Evolutionary conservation across 768 basidiomycete genomes (phyloP).

Genomic region (Arthromyces matolae): DNA sequence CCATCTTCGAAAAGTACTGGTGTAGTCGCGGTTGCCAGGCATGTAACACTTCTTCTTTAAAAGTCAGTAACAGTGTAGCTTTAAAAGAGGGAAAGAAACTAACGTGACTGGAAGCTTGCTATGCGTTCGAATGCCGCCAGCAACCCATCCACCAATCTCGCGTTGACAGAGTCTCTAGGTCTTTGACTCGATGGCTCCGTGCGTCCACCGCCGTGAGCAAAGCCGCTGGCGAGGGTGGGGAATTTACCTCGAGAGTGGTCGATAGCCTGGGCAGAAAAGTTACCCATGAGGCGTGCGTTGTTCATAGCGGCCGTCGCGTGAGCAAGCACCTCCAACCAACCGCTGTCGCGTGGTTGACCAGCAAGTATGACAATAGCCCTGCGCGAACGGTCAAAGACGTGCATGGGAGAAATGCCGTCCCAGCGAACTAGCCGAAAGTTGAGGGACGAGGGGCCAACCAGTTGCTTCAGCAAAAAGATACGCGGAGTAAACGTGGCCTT

Average conservation of each 20-base stretch:
- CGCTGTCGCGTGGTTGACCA: neutral
- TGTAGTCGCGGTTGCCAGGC: neutral
- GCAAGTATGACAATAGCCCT: too few species aligned
- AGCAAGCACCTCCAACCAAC: neutral
- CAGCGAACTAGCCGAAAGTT: too few species aligned
- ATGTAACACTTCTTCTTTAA: neutral
- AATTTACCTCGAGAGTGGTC: neutral
- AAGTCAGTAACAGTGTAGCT: neutral
- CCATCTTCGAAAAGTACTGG: neutral
- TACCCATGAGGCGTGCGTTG: neutral
- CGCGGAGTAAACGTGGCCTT: too few species aligned
- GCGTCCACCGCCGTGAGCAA: neutral
- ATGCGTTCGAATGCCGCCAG: neutral
- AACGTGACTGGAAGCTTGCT: neutral
- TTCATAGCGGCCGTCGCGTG: neutral
- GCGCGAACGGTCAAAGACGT: too few species aligned
- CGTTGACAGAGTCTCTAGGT: neutral
- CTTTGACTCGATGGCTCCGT: neutral
- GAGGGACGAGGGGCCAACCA: too few species aligned
- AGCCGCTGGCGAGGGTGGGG: neutral
- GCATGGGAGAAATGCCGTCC: too few species aligned
- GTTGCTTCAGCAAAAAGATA: too few species aligned
- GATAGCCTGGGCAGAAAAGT: neutral
- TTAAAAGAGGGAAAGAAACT: neutral
- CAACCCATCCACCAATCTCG: neutral